A percentile compares a stretch with the other conserved stretches of the same genome.
phyloP scores from a whole-genome alignment of 306 rosid species.

The Psophocarpus tetragonolobus region DNA sequence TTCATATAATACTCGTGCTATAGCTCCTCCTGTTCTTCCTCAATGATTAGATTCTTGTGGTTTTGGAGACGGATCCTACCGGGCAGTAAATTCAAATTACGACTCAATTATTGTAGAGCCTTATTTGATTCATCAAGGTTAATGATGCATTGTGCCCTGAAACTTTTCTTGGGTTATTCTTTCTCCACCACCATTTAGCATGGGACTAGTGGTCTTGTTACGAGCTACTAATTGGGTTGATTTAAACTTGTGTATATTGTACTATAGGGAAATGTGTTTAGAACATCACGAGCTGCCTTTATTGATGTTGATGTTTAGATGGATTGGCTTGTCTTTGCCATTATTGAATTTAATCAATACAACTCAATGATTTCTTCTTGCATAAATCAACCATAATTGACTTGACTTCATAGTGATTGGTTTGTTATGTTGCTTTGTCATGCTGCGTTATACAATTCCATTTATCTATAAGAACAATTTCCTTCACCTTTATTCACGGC shows the following conservation, averaged over 20 bases:
- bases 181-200: slow-evolving; percentile 39
- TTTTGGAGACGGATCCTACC: slow-evolving; percentile 22
- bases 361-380: slow-evolving; percentile 16
- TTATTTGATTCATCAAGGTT: slow-evolving; percentile 31
- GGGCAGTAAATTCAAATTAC: not conserved
- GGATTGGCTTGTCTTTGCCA: slow-evolving; percentile 6
- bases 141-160: slow-evolving; percentile 30
- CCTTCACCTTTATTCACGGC: not conserved
- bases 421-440: not conserved
- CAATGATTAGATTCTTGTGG: slow-evolving; percentile 45
- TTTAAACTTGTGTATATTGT: slow-evolving; percentile 37
- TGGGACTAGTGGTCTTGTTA: slow-evolving; percentile 16
- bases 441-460: not conserved
- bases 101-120: slow-evolving; percentile 20
- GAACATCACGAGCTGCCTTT: slow-evolving; percentile 34
- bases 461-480: not conserved
- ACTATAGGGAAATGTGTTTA: slow-evolving; percentile 20
- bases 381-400: not conserved
- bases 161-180: slow-evolving; percentile 40
- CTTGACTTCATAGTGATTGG: not conserved
- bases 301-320: slow-evolving; percentile 31
- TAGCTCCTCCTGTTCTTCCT: slow-evolving; percentile 95
- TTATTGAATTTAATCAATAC: slow-evolving; percentile 20
- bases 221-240: slow-evolving; percentile 32
- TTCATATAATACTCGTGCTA: slow-evolving; percentile 86